Base-by-base conservation (phyloP, 169 alveolate species). In the Plasmodium inui region DNA sequence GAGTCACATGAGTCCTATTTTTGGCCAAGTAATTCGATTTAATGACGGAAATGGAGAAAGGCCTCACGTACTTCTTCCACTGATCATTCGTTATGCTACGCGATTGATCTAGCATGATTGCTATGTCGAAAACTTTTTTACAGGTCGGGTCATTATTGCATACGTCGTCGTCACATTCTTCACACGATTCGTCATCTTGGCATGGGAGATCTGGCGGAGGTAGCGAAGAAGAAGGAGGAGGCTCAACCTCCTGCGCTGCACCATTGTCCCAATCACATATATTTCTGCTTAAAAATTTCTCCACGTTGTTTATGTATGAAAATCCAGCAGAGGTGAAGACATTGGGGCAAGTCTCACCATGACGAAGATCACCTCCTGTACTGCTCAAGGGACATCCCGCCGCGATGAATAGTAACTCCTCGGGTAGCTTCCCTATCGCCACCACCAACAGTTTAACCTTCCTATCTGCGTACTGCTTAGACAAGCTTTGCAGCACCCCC, bases 81-180 rank as follows among this genome's bases (percentile, higher is more conserved):
- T 86, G 93, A 4, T 74, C 84, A 26, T 76, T 86, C 41, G 73
- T 74, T 41, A 86, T 86, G 61, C 46, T 57, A n/a, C 85, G 30
- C 5, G 93, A 86, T 76, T 86, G 93, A 86, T 86, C 93, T 86
- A 86, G 22, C 22, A 78, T 88, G 26, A 86, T 78, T 46, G 85
- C 93, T 74, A 86, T 86, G 67, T 86, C 93, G 34, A 86, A 74
- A 50, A 78, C 80, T 39, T 86, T 86, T 76, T 74, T 86, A 86
- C 93, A 86, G 78, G 67, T 14, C 4, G 85, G 70, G 37, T 86
- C 80, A 34, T 46, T 86, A 57, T 86, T 83, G 81, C 93, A 86
- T 37, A 34, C 39, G 67, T 86, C 93, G 67, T 86, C 93, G 79
- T 85, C 93, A 53, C 85, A 74, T 53, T 86, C 93, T 53, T 57